Conservation (phyloP, 441 rosid species). For the Corymbia citriodora region DNA sequence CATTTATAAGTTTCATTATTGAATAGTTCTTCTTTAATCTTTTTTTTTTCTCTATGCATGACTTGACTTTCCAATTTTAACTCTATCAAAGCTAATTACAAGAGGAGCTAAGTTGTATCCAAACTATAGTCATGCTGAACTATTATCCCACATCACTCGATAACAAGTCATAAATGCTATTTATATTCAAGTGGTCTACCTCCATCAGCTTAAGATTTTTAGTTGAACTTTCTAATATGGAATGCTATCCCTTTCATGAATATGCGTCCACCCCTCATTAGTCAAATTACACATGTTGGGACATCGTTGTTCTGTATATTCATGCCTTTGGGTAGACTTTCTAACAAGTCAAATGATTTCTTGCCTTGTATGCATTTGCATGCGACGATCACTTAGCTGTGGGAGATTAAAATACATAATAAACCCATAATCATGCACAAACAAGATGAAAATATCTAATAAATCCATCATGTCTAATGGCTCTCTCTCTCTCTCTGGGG, state of each 20-base stretch:
- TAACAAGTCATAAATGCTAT: not conserved
- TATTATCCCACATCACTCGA: not conserved
- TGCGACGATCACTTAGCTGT: too few species aligned
- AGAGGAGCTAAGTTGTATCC: not conserved
- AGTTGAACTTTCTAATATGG: too few species aligned
- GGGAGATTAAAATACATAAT: too few species aligned
- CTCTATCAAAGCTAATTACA: not conserved
- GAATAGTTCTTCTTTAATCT: not conserved
- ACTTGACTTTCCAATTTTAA: not conserved
- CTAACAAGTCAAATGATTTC: not conserved
- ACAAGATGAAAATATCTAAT: too few species aligned
- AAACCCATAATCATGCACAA: too few species aligned
- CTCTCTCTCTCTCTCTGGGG: too few species aligned
- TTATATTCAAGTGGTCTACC: too few species aligned
- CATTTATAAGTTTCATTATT: not conserved
- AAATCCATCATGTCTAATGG: too few species aligned
- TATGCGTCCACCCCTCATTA: fast-evolving
- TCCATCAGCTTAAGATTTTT: too few species aligned
- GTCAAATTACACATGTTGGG: not conserved
- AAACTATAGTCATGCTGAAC: not conserved
- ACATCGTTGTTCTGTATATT: not conserved
- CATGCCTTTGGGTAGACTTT: not conserved
- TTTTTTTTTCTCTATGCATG: fast-evolving
- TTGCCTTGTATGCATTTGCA: not conserved
- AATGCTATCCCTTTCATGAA: too few species aligned